Conservation (phyloP, 1,139 yeast genomes). For the Blastobotrys elegans region DNA sequence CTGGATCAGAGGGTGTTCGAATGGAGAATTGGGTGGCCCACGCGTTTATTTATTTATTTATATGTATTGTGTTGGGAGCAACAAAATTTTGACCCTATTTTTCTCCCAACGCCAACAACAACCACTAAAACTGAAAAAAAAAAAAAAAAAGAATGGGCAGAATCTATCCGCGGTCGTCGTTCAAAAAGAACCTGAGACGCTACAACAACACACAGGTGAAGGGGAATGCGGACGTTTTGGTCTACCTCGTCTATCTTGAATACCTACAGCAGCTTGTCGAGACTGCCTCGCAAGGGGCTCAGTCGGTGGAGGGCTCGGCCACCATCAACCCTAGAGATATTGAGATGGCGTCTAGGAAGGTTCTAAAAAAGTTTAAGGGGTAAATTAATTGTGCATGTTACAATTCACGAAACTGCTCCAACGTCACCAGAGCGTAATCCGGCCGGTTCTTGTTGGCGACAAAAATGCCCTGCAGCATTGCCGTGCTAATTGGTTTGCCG, state of each 20-base stretch:
- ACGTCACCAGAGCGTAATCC: constrained; percentile 64
- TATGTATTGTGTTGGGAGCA: no score
- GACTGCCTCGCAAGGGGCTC: background rate
- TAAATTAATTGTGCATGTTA: constrained; percentile 6
- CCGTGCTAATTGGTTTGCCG: constrained; percentile 71
- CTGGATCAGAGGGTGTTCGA: no score
- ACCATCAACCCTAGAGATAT: constrained; percentile 12
- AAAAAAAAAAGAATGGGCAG: constrained; percentile 16
- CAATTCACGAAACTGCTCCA: constrained; percentile 26
- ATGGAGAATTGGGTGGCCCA: no score
- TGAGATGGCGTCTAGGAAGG: constrained; percentile 16
- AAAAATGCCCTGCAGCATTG: constrained; percentile 91
- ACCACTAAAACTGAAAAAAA: constrained; percentile 1
- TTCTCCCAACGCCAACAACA: no score
- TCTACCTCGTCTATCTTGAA: constrained; percentile 25
- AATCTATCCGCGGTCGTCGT: constrained; percentile 19
- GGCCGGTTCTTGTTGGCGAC: constrained; percentile 90
- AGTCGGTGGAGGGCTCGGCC: constrained; percentile 11
- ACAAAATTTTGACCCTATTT: no score
- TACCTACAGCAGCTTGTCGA: constrained; percentile 20
- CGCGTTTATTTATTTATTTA: no score
- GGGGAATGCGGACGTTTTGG: constrained; percentile 19
- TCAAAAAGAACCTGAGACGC: constrained; percentile 15
- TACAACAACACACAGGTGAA: constrained; percentile 12
- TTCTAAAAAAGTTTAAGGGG: constrained; percentile 22